Conservation (phyloP, 345 rosid genomes). For the Luvunga scandens region DNA sequence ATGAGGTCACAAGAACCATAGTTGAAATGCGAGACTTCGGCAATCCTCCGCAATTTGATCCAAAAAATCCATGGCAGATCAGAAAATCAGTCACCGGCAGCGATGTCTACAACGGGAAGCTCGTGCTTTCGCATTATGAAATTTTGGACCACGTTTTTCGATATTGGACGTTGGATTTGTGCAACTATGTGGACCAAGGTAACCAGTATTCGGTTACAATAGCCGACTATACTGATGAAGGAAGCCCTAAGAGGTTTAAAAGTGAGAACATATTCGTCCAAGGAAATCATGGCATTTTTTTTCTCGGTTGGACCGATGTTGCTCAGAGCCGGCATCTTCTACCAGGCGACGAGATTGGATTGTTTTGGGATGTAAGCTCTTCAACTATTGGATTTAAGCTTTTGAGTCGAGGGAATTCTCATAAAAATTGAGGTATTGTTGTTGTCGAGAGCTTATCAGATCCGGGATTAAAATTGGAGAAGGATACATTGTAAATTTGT, state of each 20-base stretch:
- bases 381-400: slow-evolving; percentile 28
- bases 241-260: slow-evolving; percentile 24
- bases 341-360: slow-evolving; percentile 32
- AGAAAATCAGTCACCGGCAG: slow-evolving; percentile 6
- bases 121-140: slow-evolving; percentile 19
- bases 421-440: not conserved
- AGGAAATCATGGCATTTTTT: slow-evolving; percentile 13
- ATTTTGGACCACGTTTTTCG: slow-evolving; percentile 29
- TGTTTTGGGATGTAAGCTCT: slow-evolving; percentile 34
- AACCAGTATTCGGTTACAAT: slow-evolving; percentile 17
- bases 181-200: slow-evolving; percentile 19
- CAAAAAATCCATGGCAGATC: slow-evolving; percentile 34
- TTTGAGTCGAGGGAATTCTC: slow-evolving; percentile 1
- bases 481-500: too few relatives aligned
- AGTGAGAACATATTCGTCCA: slow-evolving; percentile 29
- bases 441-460: too few relatives aligned
- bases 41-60: not conserved
- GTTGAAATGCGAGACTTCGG: slow-evolving; percentile 21
- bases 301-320: slow-evolving; percentile 29
- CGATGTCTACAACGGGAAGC: slow-evolving; percentile 27
- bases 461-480: too few relatives aligned
- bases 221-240: slow-evolving; percentile 34
- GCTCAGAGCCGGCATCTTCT: slow-evolving; percentile 11
- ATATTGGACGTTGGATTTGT: slow-evolving; percentile 27
- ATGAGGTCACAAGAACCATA: slow-evolving; percentile 18